phyloP scores from a whole-genome alignment of 768 basidiomycete species.

The Coprinellus micaceus region DNA sequence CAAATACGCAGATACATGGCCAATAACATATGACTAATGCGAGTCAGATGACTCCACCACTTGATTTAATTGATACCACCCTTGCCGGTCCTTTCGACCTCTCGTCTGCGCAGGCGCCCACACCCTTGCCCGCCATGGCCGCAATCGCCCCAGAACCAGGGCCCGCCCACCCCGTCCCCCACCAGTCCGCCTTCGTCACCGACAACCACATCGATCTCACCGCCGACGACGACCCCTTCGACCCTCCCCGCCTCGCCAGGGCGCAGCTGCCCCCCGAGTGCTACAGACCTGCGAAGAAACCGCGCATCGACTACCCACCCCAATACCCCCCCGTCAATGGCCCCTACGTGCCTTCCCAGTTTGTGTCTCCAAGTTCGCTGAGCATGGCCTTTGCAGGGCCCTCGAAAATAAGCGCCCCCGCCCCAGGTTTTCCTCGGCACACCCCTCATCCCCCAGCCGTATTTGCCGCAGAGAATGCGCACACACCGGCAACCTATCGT shows the following conservation, averaged over 20 bases:
- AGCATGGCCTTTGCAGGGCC: background rate
- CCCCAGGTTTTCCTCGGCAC: constrained; percentile 6
- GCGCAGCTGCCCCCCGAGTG: constrained; percentile 27
- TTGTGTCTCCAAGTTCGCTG: background rate
- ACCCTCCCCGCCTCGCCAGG: constrained; percentile 12
- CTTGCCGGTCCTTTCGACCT: constrained; percentile 10
- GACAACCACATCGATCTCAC: constrained; percentile 69
- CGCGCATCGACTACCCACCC: constrained; percentile 31
- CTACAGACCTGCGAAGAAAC: constrained; percentile 38
- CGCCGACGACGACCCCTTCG: constrained; percentile 57
- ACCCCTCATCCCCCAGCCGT: background rate
- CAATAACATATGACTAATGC: no score
- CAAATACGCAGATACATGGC: no score
- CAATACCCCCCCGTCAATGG: constrained; percentile 4
- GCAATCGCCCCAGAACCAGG: constrained; percentile 22
- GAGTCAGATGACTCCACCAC: no score
- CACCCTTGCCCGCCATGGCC: constrained; percentile 24
- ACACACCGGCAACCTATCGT: constrained; percentile 7
- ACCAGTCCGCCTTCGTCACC: constrained; percentile 24
- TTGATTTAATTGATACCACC: constrained; percentile 4
- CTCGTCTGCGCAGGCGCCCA: constrained; percentile 16
- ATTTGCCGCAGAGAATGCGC: background rate
- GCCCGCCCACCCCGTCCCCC: constrained; percentile 25
- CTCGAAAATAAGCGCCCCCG: constrained; percentile 7
- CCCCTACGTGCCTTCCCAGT: background rate